phyloP scores from a whole-genome alignment of 345 rosid species.

The Gossypium raimondii region DNA sequence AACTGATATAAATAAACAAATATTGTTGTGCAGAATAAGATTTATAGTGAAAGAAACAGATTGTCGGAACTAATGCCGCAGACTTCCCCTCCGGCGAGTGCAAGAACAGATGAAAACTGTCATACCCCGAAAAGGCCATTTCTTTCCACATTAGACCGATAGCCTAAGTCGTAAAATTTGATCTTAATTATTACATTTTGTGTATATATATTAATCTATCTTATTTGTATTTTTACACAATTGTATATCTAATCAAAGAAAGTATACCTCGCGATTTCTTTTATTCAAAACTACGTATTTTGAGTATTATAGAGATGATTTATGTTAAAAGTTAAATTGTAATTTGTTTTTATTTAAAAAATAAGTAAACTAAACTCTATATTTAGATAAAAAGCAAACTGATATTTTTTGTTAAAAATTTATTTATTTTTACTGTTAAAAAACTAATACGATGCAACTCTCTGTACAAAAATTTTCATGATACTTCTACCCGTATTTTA shows the following conservation, averaged over 20 bases:
- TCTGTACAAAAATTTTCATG: too few species aligned
- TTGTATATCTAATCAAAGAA: not conserved
- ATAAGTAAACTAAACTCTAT: too few species aligned
- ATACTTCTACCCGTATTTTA: too few species aligned
- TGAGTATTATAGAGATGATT: too few species aligned
- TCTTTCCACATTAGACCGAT: conserved; percentile 55
- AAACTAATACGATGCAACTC: too few species aligned
- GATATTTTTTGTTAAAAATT: too few species aligned
- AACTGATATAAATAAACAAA: conserved; percentile 11
- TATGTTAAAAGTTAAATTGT: too few species aligned
- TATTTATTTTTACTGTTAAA: too few species aligned
- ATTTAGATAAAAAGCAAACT: too few species aligned
- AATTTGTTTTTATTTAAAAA: too few species aligned
- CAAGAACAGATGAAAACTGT: conserved; percentile 40
- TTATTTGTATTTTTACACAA: not conserved
- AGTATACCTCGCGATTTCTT: too few species aligned
- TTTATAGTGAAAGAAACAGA: conserved; percentile 47
- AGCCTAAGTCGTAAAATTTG: not conserved
- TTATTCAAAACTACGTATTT: too few species aligned
- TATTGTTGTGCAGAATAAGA: conserved; percentile 35
- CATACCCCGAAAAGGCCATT: conserved; percentile 50
- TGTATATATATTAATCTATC: not conserved
- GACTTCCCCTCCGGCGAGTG: conserved; percentile 41
- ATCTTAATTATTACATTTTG: not conserved
- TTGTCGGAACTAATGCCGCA: conserved; percentile 47